Evolutionary conservation across 768 basidiomycete genomes (phyloP).

Genomic region (Chalciporus piperatus): DNA sequence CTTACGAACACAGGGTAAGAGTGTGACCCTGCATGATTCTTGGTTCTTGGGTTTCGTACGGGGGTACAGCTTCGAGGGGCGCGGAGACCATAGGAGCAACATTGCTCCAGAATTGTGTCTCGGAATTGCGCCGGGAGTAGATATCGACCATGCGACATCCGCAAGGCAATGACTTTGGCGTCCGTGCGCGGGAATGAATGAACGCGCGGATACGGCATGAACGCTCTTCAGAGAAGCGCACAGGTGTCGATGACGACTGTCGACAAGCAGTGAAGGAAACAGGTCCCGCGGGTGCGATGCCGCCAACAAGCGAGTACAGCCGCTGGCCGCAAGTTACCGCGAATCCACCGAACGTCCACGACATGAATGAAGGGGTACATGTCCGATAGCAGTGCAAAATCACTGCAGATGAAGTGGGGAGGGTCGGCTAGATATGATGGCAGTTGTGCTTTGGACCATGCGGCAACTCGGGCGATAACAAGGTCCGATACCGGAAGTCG

Average conservation of each 20-base stretch:
- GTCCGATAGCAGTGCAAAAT: conserved; percentile 3
- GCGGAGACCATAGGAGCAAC: conserved; percentile 7
- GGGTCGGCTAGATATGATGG: conserved; percentile 30
- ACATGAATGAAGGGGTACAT: conserved; percentile 11
- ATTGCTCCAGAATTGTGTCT: conserved; percentile 19
- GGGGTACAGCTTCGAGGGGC: conserved; percentile 15
- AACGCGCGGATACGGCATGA: conserved; percentile 10
- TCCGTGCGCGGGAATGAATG: conserved; percentile 30
- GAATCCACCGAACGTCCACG: conserved; percentile 5
- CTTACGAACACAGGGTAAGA: not conserved
- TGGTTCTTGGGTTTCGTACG: not conserved
- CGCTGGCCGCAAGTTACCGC: conserved; percentile 1
- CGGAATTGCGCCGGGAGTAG: conserved; percentile 18
- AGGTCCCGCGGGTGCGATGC: conserved; percentile 15
- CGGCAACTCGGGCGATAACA: conserved; percentile 14
- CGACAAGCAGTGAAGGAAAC: conserved; percentile 6
- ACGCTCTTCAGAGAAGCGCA: not conserved
- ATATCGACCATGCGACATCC: conserved; percentile 28
- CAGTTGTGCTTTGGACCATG: conserved; percentile 4
- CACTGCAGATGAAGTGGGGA: conserved; percentile 7
- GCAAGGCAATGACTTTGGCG: conserved; percentile 23
- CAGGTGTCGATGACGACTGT: conserved; percentile 24
- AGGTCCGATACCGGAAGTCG: conserved; percentile 26
- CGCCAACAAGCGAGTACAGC: conserved; percentile 10
- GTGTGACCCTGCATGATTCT: not conserved